Evolutionary conservation across 805 yeast species (phyloP).

Genomic region (Nakazawaea pomicola): DNA sequence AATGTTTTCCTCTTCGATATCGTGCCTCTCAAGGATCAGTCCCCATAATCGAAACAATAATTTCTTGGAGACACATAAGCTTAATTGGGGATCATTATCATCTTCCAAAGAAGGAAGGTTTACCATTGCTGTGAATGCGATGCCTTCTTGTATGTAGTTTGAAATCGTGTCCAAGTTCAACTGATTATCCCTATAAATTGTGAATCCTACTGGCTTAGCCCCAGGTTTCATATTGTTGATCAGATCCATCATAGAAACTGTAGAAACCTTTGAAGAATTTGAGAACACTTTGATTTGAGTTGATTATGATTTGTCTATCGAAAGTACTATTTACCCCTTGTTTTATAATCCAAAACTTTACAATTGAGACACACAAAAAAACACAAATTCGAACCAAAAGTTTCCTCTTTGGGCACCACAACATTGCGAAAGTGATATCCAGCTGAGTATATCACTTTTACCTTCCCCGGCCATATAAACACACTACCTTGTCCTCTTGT

Average conservation of each 20-base stretch:
- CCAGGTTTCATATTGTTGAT: background rate
- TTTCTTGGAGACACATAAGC: background rate
- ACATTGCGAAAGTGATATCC: background rate
- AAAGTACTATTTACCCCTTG: no score
- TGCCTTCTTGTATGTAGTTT: background rate
- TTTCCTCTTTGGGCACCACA: background rate
- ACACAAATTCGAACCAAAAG: no score
- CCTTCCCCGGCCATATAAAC: no score
- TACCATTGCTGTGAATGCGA: background rate
- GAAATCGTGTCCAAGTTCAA: background rate
- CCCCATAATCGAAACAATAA: background rate
- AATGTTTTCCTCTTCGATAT: background rate
- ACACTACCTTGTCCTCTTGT: no score
- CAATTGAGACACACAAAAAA: background rate
- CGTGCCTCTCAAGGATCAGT: background rate
- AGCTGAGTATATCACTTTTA: no score
- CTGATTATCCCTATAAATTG: background rate
- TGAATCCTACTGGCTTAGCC: background rate
- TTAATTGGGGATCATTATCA: background rate
- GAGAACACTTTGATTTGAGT: no score
- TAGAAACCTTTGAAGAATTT: no score
- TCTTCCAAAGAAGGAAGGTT: background rate
- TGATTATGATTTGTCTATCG: no score
- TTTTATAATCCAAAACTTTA: no score
- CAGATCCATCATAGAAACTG: background rate